phyloP scores from a whole-genome alignment of 768 basidiomycete genomes.

The Rhodotorula sphaerocarpa region DNA sequence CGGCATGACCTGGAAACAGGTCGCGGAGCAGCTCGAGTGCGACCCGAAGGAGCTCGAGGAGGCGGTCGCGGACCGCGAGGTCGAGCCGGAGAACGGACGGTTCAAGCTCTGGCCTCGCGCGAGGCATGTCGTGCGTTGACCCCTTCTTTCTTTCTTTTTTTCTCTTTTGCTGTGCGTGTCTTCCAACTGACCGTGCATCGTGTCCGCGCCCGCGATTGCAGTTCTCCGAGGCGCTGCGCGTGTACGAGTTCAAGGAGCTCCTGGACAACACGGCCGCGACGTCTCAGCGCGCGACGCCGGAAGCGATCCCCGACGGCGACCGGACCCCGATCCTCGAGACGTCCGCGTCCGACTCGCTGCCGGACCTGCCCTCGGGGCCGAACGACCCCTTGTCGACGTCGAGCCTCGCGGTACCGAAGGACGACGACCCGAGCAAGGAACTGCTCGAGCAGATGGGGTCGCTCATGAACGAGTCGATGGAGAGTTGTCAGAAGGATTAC shows the following conservation, averaged over 20 bases:
- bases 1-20: conserved; percentile 45
- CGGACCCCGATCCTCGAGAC: conserved; percentile 16
- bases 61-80: conserved; percentile 46
- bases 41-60: conserved; percentile 50
- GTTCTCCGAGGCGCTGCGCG: conserved; percentile 68
- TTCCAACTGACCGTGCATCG: not conserved
- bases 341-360: not conserved
- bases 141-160: not conserved
- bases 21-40: conserved; percentile 48
- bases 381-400: conserved; percentile 10
- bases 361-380: conserved; percentile 14
- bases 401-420: conserved; percentile 2
- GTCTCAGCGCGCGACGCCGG: conserved; percentile 21
- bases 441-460: conserved; percentile 50
- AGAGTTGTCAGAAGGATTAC: conserved; percentile 59
- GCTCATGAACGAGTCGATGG: conserved; percentile 72
- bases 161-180: not conserved
- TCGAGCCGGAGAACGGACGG: conserved; percentile 47
- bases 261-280: conserved; percentile 46
- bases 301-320: not conserved
- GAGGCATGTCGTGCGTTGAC: conserved; percentile 54
- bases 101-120: conserved; percentile 78
- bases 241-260: conserved; percentile 64
- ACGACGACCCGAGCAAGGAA: conserved; percentile 1
- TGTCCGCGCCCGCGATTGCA: not conserved